Evolutionary conservation across 164 flowering plant species (phyloP).

Genomic region (Berberis thunbergii): DNA sequence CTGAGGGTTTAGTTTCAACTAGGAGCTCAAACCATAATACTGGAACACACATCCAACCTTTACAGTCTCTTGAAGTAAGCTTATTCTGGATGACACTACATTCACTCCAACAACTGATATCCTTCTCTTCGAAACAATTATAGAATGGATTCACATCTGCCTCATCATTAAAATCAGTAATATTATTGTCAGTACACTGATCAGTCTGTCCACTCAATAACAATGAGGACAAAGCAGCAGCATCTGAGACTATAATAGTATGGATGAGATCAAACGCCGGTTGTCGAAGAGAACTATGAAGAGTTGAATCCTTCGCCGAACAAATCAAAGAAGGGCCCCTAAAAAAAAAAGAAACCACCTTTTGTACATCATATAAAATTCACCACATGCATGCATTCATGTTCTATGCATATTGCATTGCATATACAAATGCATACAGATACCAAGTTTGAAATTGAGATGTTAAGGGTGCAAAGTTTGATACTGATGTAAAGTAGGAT

Average conservation of each 20-base stretch:
- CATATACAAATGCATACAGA: neutral
- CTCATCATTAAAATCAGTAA: conserved; percentile 30
- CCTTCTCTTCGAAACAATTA: conserved; percentile 43
- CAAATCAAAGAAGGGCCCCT: conserved; percentile 92
- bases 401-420: neutral
- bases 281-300: conserved; percentile 71
- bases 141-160: conserved; percentile 33
- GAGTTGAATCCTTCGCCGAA: conserved; percentile 70
- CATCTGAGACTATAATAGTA: conserved; percentile 79
- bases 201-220: conserved; percentile 20
- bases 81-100: conserved; percentile 40
- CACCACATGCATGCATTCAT: neutral
- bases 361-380: neutral
- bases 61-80: conserved; percentile 42
- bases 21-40: conserved; percentile 82
- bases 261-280: conserved; percentile 92
- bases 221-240: conserved; percentile 51
- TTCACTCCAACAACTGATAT: conserved; percentile 61
- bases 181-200: conserved; percentile 13
- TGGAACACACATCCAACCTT: conserved; percentile 88
- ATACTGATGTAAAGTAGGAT: no score
- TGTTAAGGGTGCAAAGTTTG: no score
- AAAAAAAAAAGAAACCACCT: conserved; percentile 2
- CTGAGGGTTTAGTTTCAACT: conserved; percentile 49
- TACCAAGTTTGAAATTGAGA: no score